A percentile compares a stretch with the other conserved stretches of the same genome.
Evolutionary conservation across 805 yeast species (phyloP).

Genomic region (Priceomyces castillae): DNA sequence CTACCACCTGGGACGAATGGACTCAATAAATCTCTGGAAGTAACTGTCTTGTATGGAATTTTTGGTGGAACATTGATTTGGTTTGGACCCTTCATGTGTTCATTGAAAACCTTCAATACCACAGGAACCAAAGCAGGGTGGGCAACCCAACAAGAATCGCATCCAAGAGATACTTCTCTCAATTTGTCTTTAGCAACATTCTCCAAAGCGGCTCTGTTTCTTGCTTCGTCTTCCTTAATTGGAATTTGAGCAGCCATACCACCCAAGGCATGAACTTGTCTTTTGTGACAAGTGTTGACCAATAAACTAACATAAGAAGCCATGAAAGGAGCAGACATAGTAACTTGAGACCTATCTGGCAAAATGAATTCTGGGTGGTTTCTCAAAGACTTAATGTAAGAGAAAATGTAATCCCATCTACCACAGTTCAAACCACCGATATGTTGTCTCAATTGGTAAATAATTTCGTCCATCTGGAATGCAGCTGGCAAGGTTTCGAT

Average conservation of each 20-base stretch:
- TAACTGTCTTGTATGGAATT: slow-evolving; percentile 50
- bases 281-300: slow-evolving; percentile 69
- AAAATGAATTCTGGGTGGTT: slow-evolving; percentile 63
- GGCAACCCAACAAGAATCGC: slow-evolving; percentile 89
- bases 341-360: slow-evolving; percentile 78
- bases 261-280: slow-evolving; percentile 85
- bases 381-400: slow-evolving; percentile 73
- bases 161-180: slow-evolving; percentile 74
- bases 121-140: slow-evolving; percentile 79
- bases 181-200: slow-evolving; percentile 74
- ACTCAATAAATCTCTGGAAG: slow-evolving; percentile 58
- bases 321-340: slow-evolving; percentile 83
- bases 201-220: slow-evolving; percentile 65
- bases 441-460: slow-evolving; percentile 73
- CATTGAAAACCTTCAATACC: slow-evolving; percentile 68
- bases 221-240: slow-evolving; percentile 64
- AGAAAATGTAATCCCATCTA: slow-evolving; percentile 85
- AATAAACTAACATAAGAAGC: slow-evolving; percentile 69
- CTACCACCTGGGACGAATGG: slow-evolving; percentile 61
- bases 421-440: slow-evolving; percentile 84
- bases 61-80: slow-evolving; percentile 58
- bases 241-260: slow-evolving; percentile 92
- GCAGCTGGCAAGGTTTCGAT: slow-evolving; percentile 85
- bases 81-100: slow-evolving; percentile 80
- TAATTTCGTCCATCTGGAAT: slow-evolving; percentile 82